Evolutionary conservation across 345 rosid genomes (phyloP), one percentile per base, ranked within the genome.

Genomic region (Populus nigra): DNA sequence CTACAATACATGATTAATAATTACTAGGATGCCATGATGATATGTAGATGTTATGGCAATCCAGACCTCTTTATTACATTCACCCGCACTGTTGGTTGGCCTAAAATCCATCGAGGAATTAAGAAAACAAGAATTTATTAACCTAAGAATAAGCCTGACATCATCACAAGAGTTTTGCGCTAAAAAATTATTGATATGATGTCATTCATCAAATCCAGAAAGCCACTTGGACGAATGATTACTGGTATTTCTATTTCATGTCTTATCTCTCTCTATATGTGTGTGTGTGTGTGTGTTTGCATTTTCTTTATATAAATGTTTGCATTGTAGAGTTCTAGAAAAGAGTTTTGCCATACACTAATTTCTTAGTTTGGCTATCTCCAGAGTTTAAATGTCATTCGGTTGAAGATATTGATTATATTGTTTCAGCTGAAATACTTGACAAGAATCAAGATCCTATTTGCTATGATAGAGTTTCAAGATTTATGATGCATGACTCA

Each of bases 61-160:
- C 7, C 36, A 0, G 23, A 45, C 29, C 29, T 27, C 2, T 38
- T 70, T 27, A 45, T 47, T 3, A 25, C 73, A 12, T 70, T 70
- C 3, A 70, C 61, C 1, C 25, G 73, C 5, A 70, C 25, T 15
- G 38, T 35, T 0, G 4, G 7, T 5, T 70, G 73, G 73, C 59
- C 15, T 1, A 38, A 70, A 36, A 25, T 47, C 1, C 9, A 23
- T 20, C 5, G 7, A 9, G 17, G 2, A 31, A 8, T 41, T 69
- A 13, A 1, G 2, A 8, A 9, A 69, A 20, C n/a, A 7, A 1
- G 1, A 3, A 7, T 2, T 1, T 18, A 3, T 2, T 0, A n/a
- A 1, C 17, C 33, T 2, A 4, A n/a, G 2, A 55, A 43, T 39
- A 39, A 5, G n/a, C 29, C 33, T 2, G 3, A 39, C 10, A 10